phyloP scores from a whole-genome alignment of 257 asterid genomes.

The Rehmannia glutinosa region DNA sequence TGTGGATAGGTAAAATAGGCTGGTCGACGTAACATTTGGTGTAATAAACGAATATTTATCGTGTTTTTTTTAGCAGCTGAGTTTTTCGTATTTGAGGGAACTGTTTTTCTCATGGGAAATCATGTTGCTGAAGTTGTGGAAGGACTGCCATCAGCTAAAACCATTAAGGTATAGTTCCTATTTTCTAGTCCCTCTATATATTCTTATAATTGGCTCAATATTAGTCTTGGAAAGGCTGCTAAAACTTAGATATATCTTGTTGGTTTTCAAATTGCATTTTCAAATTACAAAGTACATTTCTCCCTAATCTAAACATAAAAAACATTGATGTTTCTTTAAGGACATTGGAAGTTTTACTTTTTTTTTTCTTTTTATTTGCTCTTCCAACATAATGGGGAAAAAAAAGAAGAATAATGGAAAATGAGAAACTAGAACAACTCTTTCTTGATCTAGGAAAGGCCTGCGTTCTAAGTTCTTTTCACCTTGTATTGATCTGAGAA shows the following conservation, averaged over 20 bases:
- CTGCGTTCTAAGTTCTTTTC: too few relatives aligned
- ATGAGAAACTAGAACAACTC: too few relatives aligned
- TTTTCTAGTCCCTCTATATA: not conserved
- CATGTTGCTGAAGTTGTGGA: constrained; percentile 39
- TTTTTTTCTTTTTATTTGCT: too few relatives aligned
- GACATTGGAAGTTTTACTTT: too few relatives aligned
- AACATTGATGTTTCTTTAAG: not conserved
- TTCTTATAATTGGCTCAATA: not conserved
- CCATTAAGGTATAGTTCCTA: constrained; percentile 50
- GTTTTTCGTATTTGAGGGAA: constrained; percentile 12
- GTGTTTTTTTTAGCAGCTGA: constrained; percentile 19
- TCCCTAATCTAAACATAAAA: not conserved
- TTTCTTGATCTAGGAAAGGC: not conserved
- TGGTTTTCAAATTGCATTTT: not conserved
- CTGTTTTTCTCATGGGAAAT: constrained; percentile 53
- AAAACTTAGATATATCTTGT: too few relatives aligned
- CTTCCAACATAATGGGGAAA: too few relatives aligned
- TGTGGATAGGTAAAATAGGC: not conserved
- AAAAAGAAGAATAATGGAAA: too few relatives aligned
- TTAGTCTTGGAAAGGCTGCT: too few relatives aligned
- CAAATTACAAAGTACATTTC: too few relatives aligned
- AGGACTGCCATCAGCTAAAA: constrained; percentile 40
- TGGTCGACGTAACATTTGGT: not conserved
- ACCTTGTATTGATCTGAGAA: too few relatives aligned
- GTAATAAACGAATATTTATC: not conserved